phyloP scores from a whole-genome alignment of 2,329 filamentous ascomycete genomes.

The Monosporascus ibericus region DNA sequence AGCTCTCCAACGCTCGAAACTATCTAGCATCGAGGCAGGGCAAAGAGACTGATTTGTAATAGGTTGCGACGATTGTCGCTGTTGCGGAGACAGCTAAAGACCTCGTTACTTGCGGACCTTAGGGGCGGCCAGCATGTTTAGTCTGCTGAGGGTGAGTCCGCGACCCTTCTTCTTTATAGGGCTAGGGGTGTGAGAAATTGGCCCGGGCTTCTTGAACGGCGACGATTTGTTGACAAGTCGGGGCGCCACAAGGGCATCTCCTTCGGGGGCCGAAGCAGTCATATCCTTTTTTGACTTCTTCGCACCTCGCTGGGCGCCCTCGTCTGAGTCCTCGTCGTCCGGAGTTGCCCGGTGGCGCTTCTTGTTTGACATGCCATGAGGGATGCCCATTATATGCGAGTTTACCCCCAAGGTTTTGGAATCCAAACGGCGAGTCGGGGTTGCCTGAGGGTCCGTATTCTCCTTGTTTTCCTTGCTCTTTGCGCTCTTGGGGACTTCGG shows the following conservation, averaged over 20 bases:
- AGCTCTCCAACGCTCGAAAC: not conserved
- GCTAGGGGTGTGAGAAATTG: slow-evolving; percentile 28
- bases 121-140: slow-evolving; percentile 56
- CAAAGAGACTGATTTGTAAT: not conserved
- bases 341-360: slow-evolving; percentile 55
- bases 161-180: slow-evolving; percentile 44
- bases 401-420: not conserved
- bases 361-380: slow-evolving; percentile 60
- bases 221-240: slow-evolving; percentile 32
- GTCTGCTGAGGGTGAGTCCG: slow-evolving; percentile 50
- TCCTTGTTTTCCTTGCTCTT: slow-evolving; percentile 52
- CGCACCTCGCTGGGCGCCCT: slow-evolving; percentile 41
- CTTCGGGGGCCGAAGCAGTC: slow-evolving; percentile 35
- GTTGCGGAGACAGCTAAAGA: not conserved
- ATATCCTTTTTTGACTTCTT: slow-evolving; percentile 53
- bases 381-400: slow-evolving; percentile 33
- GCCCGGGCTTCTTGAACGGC: slow-evolving; percentile 26
- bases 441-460: slow-evolving; percentile 22
- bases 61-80: not conserved
- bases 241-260: slow-evolving; percentile 46
- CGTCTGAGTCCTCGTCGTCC: slow-evolving; percentile 41
- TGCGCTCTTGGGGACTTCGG: slow-evolving; percentile 23
- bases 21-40: not conserved
- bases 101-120: slow-evolving; percentile 45
- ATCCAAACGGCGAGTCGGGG: not conserved